phyloP scores from a whole-genome alignment of 2,329 filamentous ascomycete species.

The Fusarium domesticum region DNA sequence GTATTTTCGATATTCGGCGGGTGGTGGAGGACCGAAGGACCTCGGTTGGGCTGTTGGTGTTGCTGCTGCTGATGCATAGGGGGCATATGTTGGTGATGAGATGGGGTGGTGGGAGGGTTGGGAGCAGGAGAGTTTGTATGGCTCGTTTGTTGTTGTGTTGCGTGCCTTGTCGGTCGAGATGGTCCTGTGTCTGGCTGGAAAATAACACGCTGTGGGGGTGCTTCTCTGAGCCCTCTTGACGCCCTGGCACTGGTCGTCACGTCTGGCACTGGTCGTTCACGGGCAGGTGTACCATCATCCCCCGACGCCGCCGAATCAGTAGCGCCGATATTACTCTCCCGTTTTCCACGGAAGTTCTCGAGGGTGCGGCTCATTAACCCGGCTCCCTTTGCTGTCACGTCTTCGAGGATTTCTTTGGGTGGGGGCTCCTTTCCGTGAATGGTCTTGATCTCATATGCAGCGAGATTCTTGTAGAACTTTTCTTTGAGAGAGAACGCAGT shows the following conservation, averaged over 20 bases:
- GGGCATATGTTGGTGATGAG: conserved; percentile 36
- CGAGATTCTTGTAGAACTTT: conserved; percentile 85
- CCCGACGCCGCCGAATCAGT: conserved; percentile 59
- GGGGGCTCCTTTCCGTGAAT: conserved; percentile 78
- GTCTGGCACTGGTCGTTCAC: conserved; percentile 51
- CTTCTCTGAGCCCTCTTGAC: conserved; percentile 69
- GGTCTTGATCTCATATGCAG: conserved; percentile 80
- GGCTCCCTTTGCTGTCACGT: conserved; percentile 81
- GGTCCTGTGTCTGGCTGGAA: conserved; percentile 77
- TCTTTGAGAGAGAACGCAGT: conserved; percentile 83
- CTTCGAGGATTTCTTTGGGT: conserved; percentile 82
- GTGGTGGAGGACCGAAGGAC: conserved; percentile 47
- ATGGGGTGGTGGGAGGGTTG: conserved; percentile 28
- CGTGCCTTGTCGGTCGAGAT: conserved; percentile 60
- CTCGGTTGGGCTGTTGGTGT: conserved; percentile 33
- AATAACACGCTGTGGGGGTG: conserved; percentile 78
- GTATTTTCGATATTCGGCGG: conserved; percentile 55
- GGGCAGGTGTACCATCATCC: conserved; percentile 57
- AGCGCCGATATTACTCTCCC: conserved; percentile 47
- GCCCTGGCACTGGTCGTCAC: conserved; percentile 55
- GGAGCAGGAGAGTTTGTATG: conserved; percentile 28
- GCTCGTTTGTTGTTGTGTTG: conserved; percentile 43
- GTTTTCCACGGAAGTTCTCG: conserved; percentile 65
- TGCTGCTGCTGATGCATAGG: conserved; percentile 29
- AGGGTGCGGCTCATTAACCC: conserved; percentile 73